Base-by-base conservation (phyloP, 2,329 filamentous ascomycete species). In the Nemania sp. region DNA sequence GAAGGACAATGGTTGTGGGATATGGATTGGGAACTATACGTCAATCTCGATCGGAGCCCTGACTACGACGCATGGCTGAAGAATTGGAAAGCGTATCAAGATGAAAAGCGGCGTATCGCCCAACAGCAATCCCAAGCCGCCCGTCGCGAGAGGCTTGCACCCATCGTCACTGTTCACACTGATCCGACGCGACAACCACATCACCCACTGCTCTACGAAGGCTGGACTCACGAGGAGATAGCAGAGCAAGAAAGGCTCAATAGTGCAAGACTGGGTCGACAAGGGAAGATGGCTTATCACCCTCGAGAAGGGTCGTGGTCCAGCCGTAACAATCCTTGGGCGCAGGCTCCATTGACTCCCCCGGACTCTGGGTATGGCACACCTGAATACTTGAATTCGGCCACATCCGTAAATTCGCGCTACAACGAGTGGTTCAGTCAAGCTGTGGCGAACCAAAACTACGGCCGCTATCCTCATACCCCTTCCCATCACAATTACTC, bases 1-100 rank as follows among this genome's bases (percentile, higher is more conserved):
- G 92, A 97, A 77, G 84, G 88, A 65, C 88, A 95, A 64, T 97
- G 92, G 92, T 80, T 97, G 34, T 80, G 84, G 50, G 86, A 86
- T 36, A 94, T 95, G 70, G 80, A 84, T 63, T 96, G 90, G 87
- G 81, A 86, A 61, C 84, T 97, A 49, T 94, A 96, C 68, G 88
- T 94, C 68, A 91, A 95, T 67, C 85, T 92, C 23, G 82, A 90
- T 61, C 82, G 86, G 64, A 85, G 86, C 68, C 85, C 91, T 66
- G 91, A 85, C 60, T 85, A 83, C 70, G 80, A 80, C 49, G 82
- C 82, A 22, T 85, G 82, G 82, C 70, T 85, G 54, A 77, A 77
- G 56, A 84, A 80, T 70, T 85, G 82, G 82, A 73, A 78, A 39
- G 77, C 81, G 12, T 84, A 81, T 78, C 74, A 78, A 60, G 72